Conservation (phyloP, 2,329 filamentous ascomycete genomes). For the Pseudogymnoascus sp. region DNA sequence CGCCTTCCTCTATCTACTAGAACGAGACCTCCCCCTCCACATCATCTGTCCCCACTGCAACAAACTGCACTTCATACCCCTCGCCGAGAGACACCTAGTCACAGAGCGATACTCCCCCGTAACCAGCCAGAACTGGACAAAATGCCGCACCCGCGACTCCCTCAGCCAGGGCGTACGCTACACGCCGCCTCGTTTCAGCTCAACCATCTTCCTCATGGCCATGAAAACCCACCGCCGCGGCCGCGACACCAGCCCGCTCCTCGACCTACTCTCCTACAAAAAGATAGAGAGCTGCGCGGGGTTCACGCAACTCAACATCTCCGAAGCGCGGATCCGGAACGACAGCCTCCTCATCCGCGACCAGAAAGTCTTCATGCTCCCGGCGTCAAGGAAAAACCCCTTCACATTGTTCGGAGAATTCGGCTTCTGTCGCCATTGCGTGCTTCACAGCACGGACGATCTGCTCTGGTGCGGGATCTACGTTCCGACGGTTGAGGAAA, state of each 20-base stretch:
- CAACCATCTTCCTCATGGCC: conserved; percentile 16
- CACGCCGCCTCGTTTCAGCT: conserved; percentile 10
- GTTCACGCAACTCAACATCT: conserved; percentile 8
- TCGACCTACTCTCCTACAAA: conserved; percentile 6
- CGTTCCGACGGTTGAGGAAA: conserved; percentile 4
- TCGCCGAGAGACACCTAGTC: conserved; percentile 1
- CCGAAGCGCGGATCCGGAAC: conserved; percentile 13
- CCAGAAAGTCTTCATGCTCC: conserved; percentile 16
- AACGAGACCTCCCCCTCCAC: conserved; percentile 14
- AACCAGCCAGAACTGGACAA: neutral
- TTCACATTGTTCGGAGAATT: conserved; percentile 9
- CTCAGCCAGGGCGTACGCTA: neutral
- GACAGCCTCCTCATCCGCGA: conserved; percentile 15
- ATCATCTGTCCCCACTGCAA: conserved; percentile 15
- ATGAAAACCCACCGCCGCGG: conserved; percentile 16
- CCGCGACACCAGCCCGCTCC: conserved; percentile 5
- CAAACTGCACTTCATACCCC: conserved; percentile 13
- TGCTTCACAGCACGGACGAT: neutral
- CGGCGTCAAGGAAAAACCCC: conserved; percentile 8
- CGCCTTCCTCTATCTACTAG: conserved; percentile 13
- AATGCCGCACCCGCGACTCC: conserved; percentile 11
- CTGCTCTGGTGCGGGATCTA: conserved; percentile 10
- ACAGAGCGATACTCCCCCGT: neutral
- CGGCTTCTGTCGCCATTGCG: conserved; percentile 13
- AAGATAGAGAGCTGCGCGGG: neutral